These are phyloP conservation scores for Anthoceros angustus DNA, from an alignment of 225 moss, liverwort and hornwort species.

Conservation along the genomic window DNA sequence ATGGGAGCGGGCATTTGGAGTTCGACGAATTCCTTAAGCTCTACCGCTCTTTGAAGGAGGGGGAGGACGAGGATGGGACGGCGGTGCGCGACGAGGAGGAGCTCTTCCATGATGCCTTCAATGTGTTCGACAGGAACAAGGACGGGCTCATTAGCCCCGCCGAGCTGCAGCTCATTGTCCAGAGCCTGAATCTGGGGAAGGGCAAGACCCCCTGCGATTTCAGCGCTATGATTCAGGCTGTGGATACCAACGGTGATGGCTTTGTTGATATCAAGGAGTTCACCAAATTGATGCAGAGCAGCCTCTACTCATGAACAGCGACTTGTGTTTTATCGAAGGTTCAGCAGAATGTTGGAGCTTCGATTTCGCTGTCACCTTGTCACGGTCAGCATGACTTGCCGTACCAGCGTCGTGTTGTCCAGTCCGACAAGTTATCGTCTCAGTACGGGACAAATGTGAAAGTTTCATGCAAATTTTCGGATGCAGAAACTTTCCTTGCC, in stretches of 20 bases:
- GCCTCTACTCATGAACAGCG: background rate
- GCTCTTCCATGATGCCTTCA: constrained; percentile 22
- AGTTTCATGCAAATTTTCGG: no score
- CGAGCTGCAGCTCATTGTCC: constrained; percentile 25
- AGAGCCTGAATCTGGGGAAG: constrained; percentile 20
- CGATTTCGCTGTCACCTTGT: no score
- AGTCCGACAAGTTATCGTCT: no score
- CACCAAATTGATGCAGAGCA: constrained; percentile 26
- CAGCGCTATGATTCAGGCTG: constrained; percentile 26
- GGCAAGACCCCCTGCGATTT: constrained; percentile 23
- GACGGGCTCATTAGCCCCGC: constrained; percentile 30
- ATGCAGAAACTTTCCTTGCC: no score
- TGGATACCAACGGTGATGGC: constrained; percentile 31
- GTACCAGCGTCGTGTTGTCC: no score
- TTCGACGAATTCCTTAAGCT: constrained; percentile 25
- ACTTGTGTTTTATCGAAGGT: no score
- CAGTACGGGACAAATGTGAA: no score
- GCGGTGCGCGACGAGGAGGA: constrained; percentile 11
- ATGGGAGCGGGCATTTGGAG: constrained; percentile 12
- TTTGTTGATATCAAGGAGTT: constrained; percentile 35
- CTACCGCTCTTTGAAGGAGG: constrained; percentile 15
- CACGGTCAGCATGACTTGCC: no score
- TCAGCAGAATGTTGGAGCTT: no score
- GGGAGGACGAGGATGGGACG: background rate
- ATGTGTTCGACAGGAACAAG: constrained; percentile 23